Percentiles rank a stretch among this genome's conserved stretches.
phyloP scores from a whole-genome alignment of 2,329 filamentous ascomycete species.

The Xylaria sp. region DNA sequence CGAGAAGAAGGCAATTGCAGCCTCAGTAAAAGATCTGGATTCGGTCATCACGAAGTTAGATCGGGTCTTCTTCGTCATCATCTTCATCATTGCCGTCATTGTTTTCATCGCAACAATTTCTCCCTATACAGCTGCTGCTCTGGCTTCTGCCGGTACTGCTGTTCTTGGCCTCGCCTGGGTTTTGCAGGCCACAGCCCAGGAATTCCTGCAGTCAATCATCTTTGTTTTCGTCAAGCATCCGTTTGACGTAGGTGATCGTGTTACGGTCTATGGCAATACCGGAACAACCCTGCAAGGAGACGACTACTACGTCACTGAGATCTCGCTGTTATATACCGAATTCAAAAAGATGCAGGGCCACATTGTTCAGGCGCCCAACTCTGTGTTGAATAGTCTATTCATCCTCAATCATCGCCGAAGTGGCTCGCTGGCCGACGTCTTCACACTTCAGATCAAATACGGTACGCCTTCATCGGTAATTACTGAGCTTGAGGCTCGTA shows the following conservation, averaged over 20 bases:
- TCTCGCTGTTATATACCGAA: conserved; percentile 91
- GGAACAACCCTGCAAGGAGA: conserved; percentile 82
- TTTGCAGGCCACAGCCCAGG: conserved; percentile 90
- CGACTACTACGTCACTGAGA: conserved; percentile 96
- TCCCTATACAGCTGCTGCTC: conserved; percentile 85
- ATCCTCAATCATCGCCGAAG: conserved; percentile 95
- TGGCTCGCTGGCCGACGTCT: conserved; percentile 85
- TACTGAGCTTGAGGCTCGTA: conserved; percentile 79
- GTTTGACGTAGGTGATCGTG: conserved; percentile 94
- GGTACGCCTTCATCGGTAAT: conserved; percentile 86
- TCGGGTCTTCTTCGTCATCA: conserved; percentile 87
- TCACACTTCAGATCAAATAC: conserved; percentile 87
- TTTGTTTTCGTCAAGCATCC: conserved; percentile 98
- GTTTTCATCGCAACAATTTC: conserved; percentile 92
- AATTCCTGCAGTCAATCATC: conserved; percentile 92
- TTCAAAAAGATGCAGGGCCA: conserved; percentile 99
- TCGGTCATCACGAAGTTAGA: conserved; percentile 92
- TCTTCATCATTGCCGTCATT: conserved; percentile 81
- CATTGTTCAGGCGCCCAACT: conserved; percentile 95
- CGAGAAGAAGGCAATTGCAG: conserved; percentile 94
- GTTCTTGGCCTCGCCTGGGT: conserved; percentile 93
- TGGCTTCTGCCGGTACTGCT: conserved; percentile 89
- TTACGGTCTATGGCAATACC: conserved; percentile 90
- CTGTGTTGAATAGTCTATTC: conserved; percentile 89
- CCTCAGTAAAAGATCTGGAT: conserved; percentile 93